These are phyloP conservation scores for Russula virescens DNA, from an alignment of 768 basidiomycete genomes.

Conservation along the genomic window DNA sequence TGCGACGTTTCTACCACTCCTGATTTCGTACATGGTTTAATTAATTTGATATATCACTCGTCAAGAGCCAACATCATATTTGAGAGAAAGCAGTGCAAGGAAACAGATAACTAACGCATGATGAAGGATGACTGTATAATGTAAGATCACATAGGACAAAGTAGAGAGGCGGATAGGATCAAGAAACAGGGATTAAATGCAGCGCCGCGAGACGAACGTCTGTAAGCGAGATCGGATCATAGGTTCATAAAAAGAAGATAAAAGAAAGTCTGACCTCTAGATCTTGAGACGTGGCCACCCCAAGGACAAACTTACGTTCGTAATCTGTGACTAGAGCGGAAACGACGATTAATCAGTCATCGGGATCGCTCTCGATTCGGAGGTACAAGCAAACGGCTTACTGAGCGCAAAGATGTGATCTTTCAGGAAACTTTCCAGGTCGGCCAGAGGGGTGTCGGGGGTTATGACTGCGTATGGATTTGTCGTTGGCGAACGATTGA, in stretches of 20 bases:
- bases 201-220: conserved; percentile 35
- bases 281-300: conserved; percentile 71
- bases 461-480: conserved; percentile 77
- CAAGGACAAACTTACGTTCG: conserved; percentile 77
- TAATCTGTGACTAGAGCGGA: conserved; percentile 66
- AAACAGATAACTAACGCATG: too few species aligned
- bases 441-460: conserved; percentile 68
- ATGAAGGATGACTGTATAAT: too few species aligned
- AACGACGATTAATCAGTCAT: background rate
- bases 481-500: conserved; percentile 51
- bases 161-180: too few species aligned
- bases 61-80: too few species aligned
- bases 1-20: too few species aligned
- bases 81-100: too few species aligned
- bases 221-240: conserved; percentile 25
- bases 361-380: background rate
- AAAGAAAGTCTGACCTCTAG: conserved; percentile 39
- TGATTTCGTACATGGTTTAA: too few species aligned
- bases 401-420: conserved; percentile 73
- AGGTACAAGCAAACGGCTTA: conserved; percentile 29
- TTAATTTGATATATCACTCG: too few species aligned
- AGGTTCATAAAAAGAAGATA: background rate
- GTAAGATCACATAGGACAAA: too few species aligned
- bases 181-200: conserved; percentile 18
- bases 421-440: conserved; percentile 75